A percentile compares a stretch with the other conserved stretches of the same genome.
phyloP scores from a whole-genome alignment of 495 filamentous ascomycete genomes.

The Acidiella bohemica region DNA sequence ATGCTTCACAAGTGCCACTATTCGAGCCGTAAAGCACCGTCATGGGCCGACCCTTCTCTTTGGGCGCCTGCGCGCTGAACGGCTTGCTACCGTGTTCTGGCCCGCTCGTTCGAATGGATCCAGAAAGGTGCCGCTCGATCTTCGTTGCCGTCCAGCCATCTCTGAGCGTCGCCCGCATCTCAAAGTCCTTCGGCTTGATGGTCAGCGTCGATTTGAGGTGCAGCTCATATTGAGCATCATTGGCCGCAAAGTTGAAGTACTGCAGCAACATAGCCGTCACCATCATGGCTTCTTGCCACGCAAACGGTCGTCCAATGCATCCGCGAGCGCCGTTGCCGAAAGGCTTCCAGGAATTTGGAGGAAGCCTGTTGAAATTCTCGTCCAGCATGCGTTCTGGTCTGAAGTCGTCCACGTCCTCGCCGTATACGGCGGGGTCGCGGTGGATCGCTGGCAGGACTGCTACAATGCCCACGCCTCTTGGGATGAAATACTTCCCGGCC shows the following conservation, averaged over 20 bases:
- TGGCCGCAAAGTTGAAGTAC: constrained; percentile 45
- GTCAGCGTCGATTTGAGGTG: constrained; percentile 60
- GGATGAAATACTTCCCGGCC: constrained; percentile 54
- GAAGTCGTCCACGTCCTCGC: constrained; percentile 42
- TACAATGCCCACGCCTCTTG: constrained; percentile 47
- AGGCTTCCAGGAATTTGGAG: constrained; percentile 44
- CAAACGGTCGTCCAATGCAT: constrained; percentile 47
- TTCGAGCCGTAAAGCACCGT: constrained; percentile 63
- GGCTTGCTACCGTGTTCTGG: constrained; percentile 12
- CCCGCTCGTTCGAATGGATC: constrained; percentile 12
- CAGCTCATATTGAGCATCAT: constrained; percentile 48
- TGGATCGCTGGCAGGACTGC: constrained; percentile 48
- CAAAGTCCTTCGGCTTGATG: constrained; percentile 62
- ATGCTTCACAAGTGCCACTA: constrained; percentile 59
- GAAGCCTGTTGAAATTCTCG: constrained; percentile 43
- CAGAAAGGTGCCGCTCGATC: constrained; percentile 39
- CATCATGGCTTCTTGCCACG: constrained; percentile 48
- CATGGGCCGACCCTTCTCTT: constrained; percentile 34
- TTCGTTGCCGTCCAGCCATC: constrained; percentile 43
- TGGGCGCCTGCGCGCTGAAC: constrained; percentile 14
- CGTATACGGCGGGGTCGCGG: constrained; percentile 52
- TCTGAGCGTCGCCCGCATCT: constrained; percentile 51
- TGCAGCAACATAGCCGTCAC: constrained; percentile 44
- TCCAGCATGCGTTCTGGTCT: constrained; percentile 54
- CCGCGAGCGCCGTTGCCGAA: constrained; percentile 44